Base-by-base conservation (phyloP, 2,329 filamentous ascomycete species). In the Colletotrichum orbiculare region DNA sequence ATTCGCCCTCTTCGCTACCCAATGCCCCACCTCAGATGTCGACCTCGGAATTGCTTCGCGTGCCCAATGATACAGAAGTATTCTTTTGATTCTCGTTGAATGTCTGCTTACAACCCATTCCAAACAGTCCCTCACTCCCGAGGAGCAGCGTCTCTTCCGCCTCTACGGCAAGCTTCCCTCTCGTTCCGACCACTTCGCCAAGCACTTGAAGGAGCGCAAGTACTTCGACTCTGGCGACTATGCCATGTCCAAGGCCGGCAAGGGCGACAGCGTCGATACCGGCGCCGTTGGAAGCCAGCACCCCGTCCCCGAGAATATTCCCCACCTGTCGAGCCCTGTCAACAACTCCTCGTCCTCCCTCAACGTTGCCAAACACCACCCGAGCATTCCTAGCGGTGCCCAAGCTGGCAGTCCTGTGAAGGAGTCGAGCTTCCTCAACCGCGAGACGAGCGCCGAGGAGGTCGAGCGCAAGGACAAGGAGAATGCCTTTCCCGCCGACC, bases 141-240 rank as follows among this genome's bases (percentile, higher is more conserved):
- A 99, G 75, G 96, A 99, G 85, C 94, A 97, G 81, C 92, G 93
- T 69, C 90, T 98, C 75, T 96, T 98, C 86, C 92, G 94, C 70
- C 90, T 98, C 70, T 99, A 99, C 80, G 96, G 96, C 81, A 98
- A 98, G 83, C 90, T 98, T 67, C 96, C 96, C 69, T 97, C 92
- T 80, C 96, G 96, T 79, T 96, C 94, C 79, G 95, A 97, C 79
- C 88, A 97, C 74, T 90, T 98, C 73, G 94, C 96, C 85, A 98
- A 98, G 85, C 97, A 98, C 78, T 88, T 98, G 77, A 97, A 97
- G 87, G 96, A 98, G 79, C 94, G 96, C 84, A 99, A 97, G 83
- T 97, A 97, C 83, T 97, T 97, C 80, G 94, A 97, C 83, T 96
- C 92, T 66, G 94, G 94, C 75, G 94, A 97, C 83, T 97, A 97